Conservation (phyloP, 352 stramenopile species). For the Globisporangium takayamanum region DNA sequence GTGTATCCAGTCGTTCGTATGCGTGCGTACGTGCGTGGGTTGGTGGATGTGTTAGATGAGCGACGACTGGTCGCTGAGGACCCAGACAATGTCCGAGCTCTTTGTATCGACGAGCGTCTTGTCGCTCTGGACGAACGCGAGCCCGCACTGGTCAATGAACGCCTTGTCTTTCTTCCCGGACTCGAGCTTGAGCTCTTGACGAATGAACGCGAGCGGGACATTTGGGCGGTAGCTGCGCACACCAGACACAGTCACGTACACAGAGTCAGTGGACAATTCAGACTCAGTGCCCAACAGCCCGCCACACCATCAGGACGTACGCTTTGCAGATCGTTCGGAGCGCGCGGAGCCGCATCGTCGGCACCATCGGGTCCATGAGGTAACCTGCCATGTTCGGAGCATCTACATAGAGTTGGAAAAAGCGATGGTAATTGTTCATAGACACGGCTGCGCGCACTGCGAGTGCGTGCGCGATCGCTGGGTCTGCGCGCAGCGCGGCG, state of each 20-base stretch:
- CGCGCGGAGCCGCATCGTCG: slow-evolving; percentile 70
- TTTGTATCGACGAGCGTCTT: slow-evolving; percentile 73
- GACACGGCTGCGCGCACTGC: slow-evolving; percentile 73
- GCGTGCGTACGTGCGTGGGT: background rate
- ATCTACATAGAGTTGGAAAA: slow-evolving; percentile 85
- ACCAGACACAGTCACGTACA: slow-evolving; percentile 8
- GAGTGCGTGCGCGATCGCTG: slow-evolving; percentile 65
- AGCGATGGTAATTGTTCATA: slow-evolving; percentile 84
- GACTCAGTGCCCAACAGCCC: background rate
- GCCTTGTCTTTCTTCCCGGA: slow-evolving; percentile 48
- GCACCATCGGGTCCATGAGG: slow-evolving; percentile 84
- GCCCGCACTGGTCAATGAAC: slow-evolving; percentile 71
- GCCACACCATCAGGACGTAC: slow-evolving; percentile 33
- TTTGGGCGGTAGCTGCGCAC: slow-evolving; percentile 63
- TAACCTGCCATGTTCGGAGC: slow-evolving; percentile 89
- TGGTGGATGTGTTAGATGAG: slow-evolving; percentile 55
- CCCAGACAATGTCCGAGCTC: slow-evolving; percentile 78
- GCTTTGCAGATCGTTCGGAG: slow-evolving; percentile 86
- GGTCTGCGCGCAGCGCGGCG: slow-evolving; percentile 38
- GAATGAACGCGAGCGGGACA: slow-evolving; percentile 67
- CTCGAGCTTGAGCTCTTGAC: slow-evolving; percentile 65
- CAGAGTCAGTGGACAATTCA: slow-evolving; percentile 7
- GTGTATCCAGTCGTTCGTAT: background rate
- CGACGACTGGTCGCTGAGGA: slow-evolving; percentile 70
- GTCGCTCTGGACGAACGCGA: slow-evolving; percentile 59